These are phyloP conservation scores for Hypoxylon trugodes DNA, from an alignment of 495 filamentous ascomycete species.

Conservation along the genomic window DNA sequence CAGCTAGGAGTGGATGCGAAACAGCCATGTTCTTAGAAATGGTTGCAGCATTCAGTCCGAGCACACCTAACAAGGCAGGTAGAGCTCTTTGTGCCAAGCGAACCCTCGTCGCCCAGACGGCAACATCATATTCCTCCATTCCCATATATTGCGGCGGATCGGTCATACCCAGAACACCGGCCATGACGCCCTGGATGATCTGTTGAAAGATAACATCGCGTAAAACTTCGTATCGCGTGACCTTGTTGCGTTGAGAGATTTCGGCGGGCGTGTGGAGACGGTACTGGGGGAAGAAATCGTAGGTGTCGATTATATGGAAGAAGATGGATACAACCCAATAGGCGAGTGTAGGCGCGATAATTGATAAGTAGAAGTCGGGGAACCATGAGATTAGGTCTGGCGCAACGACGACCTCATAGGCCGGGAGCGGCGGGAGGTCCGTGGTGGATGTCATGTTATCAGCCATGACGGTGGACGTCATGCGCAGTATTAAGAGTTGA, in stretches of 20 bases:
- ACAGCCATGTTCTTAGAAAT: slow-evolving; percentile 64
- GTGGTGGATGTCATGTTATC: slow-evolving; percentile 48
- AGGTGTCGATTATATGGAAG: slow-evolving; percentile 84
- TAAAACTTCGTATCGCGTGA: slow-evolving; percentile 79
- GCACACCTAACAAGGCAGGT: slow-evolving; percentile 62
- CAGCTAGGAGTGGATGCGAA: slow-evolving; percentile 71
- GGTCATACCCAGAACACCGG: slow-evolving; percentile 65
- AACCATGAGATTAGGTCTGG: slow-evolving; percentile 77
- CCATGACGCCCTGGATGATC: slow-evolving; percentile 78
- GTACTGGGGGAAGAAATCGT: slow-evolving; percentile 85
- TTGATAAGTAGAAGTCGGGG: slow-evolving; percentile 78
- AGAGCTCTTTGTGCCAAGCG: slow-evolving; percentile 74
- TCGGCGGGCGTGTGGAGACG: slow-evolving; percentile 93
- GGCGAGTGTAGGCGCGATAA: slow-evolving; percentile 78
- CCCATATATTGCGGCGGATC: slow-evolving; percentile 73
- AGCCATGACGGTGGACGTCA: slow-evolving; percentile 39
- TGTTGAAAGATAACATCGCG: slow-evolving; percentile 91
- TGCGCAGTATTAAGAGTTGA: slow-evolving; percentile 6
- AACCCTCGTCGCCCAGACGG: slow-evolving; percentile 79
- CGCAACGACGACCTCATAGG: slow-evolving; percentile 71
- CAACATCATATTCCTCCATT: slow-evolving; percentile 82
- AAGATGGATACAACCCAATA: slow-evolving; percentile 90
- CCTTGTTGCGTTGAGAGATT: slow-evolving; percentile 84
- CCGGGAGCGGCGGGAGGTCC: slow-evolving; percentile 78
- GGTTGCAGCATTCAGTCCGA: slow-evolving; percentile 65